Evolutionary conservation across 2,329 filamentous ascomycete species (phyloP).

Genomic region (Sodiomyces alkalinus): DNA sequence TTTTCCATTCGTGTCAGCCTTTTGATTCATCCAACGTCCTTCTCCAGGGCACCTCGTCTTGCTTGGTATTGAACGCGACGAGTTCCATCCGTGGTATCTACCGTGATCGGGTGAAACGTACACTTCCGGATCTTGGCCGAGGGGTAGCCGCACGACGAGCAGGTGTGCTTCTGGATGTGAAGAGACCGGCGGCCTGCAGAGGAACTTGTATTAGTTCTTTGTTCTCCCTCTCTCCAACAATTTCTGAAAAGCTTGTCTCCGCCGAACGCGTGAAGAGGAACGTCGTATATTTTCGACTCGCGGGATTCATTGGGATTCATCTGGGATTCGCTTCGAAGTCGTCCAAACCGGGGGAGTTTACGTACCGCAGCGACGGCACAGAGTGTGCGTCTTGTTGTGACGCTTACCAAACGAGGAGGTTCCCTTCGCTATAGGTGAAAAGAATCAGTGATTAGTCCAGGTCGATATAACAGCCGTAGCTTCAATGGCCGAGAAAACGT

Average conservation of each 20-base stretch:
- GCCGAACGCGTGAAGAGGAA: background rate
- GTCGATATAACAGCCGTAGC: background rate
- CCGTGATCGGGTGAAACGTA: conserved; percentile 52
- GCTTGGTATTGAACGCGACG: too few relatives aligned
- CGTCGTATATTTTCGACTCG: conserved; percentile 5
- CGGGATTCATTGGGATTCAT: too few relatives aligned
- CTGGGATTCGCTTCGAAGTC: too few relatives aligned
- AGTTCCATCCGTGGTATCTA: too few relatives aligned
- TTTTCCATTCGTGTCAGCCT: conserved; percentile 2
- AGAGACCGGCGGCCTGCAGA: conserved; percentile 76
- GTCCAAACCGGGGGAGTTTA: conserved; percentile 18
- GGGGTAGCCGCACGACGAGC: conserved; percentile 89
- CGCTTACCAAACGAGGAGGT: conserved; percentile 45
- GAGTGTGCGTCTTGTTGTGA: conserved; percentile 97
- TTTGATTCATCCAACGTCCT: conserved; percentile 5
- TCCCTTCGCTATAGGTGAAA: conserved; percentile 36
- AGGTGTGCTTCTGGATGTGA: conserved; percentile 99
- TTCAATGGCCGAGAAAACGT: conserved; percentile 18
- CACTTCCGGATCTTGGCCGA: conserved; percentile 96
- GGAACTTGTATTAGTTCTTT: conserved; percentile 4
- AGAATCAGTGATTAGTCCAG: conserved; percentile 6
- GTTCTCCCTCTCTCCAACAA: too few relatives aligned
- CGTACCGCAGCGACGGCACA: conserved; percentile 97
- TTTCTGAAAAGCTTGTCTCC: background rate
- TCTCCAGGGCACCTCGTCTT: too few relatives aligned